Base-by-base conservation (phyloP, 495 filamentous ascomycete genomes). In the Neurospora sp. region DNA sequence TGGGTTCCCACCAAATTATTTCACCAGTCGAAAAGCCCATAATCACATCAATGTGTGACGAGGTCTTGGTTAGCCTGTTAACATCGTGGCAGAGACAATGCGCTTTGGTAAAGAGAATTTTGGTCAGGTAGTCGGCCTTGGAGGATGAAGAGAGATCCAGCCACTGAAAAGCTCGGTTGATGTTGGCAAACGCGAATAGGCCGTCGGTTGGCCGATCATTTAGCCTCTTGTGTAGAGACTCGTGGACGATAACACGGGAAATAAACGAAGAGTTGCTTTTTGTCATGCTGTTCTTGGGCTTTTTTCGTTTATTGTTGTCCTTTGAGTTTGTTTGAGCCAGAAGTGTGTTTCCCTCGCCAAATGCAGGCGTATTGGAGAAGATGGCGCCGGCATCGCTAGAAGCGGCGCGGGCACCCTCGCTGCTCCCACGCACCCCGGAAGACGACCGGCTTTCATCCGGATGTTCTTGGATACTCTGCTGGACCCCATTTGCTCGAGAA, bases 181-280 rank as follows among this genome's bases (percentile, higher is more conserved):
- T 90, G 77, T 98, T 99, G 72, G 91, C 95, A 84, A 99, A 98
- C 4, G 90, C 93, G 81, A 94, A 95, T 2, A 95, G 78, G 0
- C 94, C 95, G 73, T 97, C 92, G 17, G 86, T 82, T 40, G 89
- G 87, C 70, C 91, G 90, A 22, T 98, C 96, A 69, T 89, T 85
- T 69, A 98, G 80, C 70, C 93, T 87, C 79, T 96, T 97, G 1
- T 83, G 82, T 37, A 96, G 79, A 10, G 87, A 84, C 74, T 99
- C 96, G 79, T 97, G 92, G 8, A 92, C 89, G 68, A 98, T 96
- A n/a, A 97, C 94, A 70, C 96, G 84, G 7, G 94, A 97, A 27
- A 99, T 94, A 78, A 97, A 98, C 4, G 94, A 95, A 22, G 96
- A 98, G 81, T 97, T 98, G 83, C 93, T 98, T 85, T 99, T 99